A percentile compares a stretch with the other conserved stretches of the same genome.
Evolutionary conservation across 2,329 filamentous ascomycete species (phyloP).

Genomic region (Cladosporium sp.): DNA sequence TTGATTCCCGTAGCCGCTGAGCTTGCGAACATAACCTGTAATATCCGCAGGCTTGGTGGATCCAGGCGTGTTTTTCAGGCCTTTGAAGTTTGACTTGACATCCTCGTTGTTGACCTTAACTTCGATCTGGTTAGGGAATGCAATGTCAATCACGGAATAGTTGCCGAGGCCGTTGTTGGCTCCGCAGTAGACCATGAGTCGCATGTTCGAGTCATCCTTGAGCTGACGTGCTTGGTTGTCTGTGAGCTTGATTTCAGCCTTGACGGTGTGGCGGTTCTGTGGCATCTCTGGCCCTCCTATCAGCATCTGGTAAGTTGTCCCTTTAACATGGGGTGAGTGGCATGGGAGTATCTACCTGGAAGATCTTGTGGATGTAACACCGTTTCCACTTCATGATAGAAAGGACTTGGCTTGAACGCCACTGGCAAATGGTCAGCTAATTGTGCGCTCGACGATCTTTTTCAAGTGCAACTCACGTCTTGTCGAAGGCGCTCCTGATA

Average conservation of each 20-base stretch:
- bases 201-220: slow-evolving; percentile 56
- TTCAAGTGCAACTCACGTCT: neutral
- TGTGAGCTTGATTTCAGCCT: slow-evolving; percentile 56
- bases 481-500: slow-evolving; percentile 7
- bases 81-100: slow-evolving; percentile 87
- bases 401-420: slow-evolving; percentile 70
- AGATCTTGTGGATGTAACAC: slow-evolving; percentile 64
- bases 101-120: slow-evolving; percentile 85
- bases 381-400: slow-evolving; percentile 67
- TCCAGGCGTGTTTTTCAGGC: slow-evolving; percentile 92
- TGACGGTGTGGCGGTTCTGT: slow-evolving; percentile 54
- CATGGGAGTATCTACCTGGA: slow-evolving; percentile 57
- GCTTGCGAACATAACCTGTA: slow-evolving; percentile 68
- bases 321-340: neutral
- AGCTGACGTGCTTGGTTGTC: slow-evolving; percentile 53
- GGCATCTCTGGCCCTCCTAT: slow-evolving; percentile 50
- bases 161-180: slow-evolving; percentile 46
- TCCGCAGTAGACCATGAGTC: slow-evolving; percentile 81
- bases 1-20: slow-evolving; percentile 67
- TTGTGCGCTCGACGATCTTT: neutral
- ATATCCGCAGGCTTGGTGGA: slow-evolving; percentile 93
- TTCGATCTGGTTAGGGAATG: slow-evolving; percentile 90
- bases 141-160: slow-evolving; percentile 63
- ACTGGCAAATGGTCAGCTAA: slow-evolving; percentile 2
- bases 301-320: slow-evolving; percentile 30